These are phyloP conservation scores for Teunomyces panamensis DNA, from an alignment of 805 yeast species.

Conservation along the genomic window DNA sequence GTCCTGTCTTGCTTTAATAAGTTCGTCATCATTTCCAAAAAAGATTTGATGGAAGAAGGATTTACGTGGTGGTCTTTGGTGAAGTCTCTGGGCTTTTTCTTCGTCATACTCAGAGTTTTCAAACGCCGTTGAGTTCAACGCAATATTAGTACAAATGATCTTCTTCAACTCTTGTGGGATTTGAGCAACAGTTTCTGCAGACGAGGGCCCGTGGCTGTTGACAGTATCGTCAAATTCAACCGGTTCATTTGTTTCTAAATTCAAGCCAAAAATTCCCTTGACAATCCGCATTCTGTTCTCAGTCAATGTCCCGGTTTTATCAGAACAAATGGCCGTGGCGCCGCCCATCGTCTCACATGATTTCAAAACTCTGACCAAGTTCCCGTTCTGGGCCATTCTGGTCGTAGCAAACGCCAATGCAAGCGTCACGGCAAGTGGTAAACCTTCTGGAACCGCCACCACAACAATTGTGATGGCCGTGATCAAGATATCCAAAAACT, in stretches of 20 bases:
- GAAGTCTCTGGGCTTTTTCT: slow-evolving; percentile 22
- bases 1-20: slow-evolving; percentile 4
- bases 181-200: slow-evolving; percentile 19
- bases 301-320: slow-evolving; percentile 95
- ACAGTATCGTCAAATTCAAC: slow-evolving; percentile 51
- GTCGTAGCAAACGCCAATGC: slow-evolving; percentile 98
- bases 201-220: slow-evolving; percentile 17
- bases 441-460: slow-evolving; percentile 99
- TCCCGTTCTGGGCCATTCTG: slow-evolving; percentile 95
- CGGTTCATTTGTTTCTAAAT: slow-evolving; percentile 16
- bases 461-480: slow-evolving; percentile 91
- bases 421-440: slow-evolving; percentile 94
- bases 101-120: slow-evolving; percentile 55
- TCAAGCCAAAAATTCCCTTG: slow-evolving; percentile 61
- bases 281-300: slow-evolving; percentile 93
- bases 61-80: slow-evolving; percentile 26
- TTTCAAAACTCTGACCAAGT: slow-evolving; percentile 87
- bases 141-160: slow-evolving; percentile 51
- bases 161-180: slow-evolving; percentile 21
- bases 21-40: slow-evolving; percentile 5
- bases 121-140: slow-evolving; percentile 86
- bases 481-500: slow-evolving; percentile 80
- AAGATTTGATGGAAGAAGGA: slow-evolving; percentile 28
- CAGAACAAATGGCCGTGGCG: slow-evolving; percentile 95
- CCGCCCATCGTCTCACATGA: slow-evolving; percentile 99